These are phyloP conservation scores for Achaetomiella virescens DNA, from an alignment of 495 filamentous ascomycete genomes.

Conservation along the genomic window DNA sequence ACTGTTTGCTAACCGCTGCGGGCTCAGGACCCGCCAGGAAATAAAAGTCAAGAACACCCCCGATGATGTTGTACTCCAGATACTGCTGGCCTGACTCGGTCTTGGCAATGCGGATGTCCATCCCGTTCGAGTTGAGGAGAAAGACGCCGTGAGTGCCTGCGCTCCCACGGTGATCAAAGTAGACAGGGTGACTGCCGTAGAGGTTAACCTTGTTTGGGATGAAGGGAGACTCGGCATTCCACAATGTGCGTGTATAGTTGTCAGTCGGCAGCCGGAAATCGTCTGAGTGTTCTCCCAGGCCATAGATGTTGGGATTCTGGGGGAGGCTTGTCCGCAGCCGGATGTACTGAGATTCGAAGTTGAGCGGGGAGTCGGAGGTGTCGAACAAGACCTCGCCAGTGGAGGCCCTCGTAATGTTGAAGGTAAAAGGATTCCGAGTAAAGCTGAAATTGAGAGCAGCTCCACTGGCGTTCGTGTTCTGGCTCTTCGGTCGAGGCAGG, in stretches of 20 bases:
- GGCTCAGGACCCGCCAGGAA: slow-evolving; percentile 75
- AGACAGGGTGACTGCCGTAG: slow-evolving; percentile 80
- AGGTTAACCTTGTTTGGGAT: slow-evolving; percentile 52
- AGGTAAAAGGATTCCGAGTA: slow-evolving; percentile 66
- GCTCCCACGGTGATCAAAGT: slow-evolving; percentile 67
- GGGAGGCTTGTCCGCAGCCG: slow-evolving; percentile 65
- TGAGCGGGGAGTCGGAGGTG: slow-evolving; percentile 59
- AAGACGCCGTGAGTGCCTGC: slow-evolving; percentile 79
- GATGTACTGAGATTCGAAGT: slow-evolving; percentile 77
- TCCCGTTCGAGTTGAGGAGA: slow-evolving; percentile 75
- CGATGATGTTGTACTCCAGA: slow-evolving; percentile 77
- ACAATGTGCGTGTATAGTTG: slow-evolving; percentile 73
- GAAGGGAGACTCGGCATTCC: slow-evolving; percentile 69
- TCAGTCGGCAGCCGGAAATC: slow-evolving; percentile 59
- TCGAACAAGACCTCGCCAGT: slow-evolving; percentile 71
- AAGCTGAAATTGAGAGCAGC: slow-evolving; percentile 58
- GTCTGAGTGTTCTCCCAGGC: slow-evolving; percentile 75
- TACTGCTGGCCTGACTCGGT: slow-evolving; percentile 56
- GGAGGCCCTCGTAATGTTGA: slow-evolving; percentile 55
- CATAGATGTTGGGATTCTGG: slow-evolving; percentile 64
- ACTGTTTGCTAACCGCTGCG: slow-evolving; percentile 64
- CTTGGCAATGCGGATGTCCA: slow-evolving; percentile 77
- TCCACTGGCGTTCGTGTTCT: slow-evolving; percentile 16
- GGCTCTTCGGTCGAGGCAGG: slow-evolving; percentile 52
- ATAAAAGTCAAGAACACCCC: slow-evolving; percentile 80